These are phyloP conservation scores for Cynara cardunculus DNA, from an alignment of 129 eudicot genomes.

Conservation along the genomic window DNA sequence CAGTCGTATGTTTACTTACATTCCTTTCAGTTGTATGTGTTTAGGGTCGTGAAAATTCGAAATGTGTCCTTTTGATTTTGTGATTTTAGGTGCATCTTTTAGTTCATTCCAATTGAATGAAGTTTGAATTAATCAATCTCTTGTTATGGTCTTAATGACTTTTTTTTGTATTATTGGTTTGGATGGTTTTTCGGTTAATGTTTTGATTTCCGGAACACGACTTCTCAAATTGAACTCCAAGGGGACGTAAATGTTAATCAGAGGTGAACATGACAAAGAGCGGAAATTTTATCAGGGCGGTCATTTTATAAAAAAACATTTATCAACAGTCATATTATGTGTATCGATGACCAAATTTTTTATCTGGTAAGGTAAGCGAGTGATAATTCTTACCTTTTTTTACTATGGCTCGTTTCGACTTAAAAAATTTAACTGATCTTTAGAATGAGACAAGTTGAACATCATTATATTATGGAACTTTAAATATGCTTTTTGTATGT, in stretches of 20 bases:
- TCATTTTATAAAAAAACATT: too few species aligned
- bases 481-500: too few species aligned
- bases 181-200: too few species aligned
- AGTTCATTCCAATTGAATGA: not conserved
- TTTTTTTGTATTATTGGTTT: too few species aligned
- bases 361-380: too few species aligned
- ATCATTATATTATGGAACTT: too few species aligned
- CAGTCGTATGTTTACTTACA: conserved; percentile 12
- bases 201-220: too few species aligned
- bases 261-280: too few species aligned
- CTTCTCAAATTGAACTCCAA: too few species aligned
- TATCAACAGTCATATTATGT: not conserved
- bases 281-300: too few species aligned
- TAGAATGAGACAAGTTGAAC: not conserved
- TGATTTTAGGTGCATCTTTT: not conserved
- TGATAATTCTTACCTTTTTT: too few species aligned
- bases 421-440: not conserved
- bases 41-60: conserved; percentile 11
- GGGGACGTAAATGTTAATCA: too few species aligned
- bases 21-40: conserved; percentile 22
- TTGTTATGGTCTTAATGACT: not conserved
- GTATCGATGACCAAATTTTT: not conserved
- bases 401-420: not conserved
- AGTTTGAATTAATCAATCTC: not conserved
- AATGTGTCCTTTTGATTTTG: conserved; percentile 1